These are phyloP conservation scores for Gymnopilus dilepis DNA, from an alignment of 768 basidiomycete genomes.

Conservation along the genomic window DNA sequence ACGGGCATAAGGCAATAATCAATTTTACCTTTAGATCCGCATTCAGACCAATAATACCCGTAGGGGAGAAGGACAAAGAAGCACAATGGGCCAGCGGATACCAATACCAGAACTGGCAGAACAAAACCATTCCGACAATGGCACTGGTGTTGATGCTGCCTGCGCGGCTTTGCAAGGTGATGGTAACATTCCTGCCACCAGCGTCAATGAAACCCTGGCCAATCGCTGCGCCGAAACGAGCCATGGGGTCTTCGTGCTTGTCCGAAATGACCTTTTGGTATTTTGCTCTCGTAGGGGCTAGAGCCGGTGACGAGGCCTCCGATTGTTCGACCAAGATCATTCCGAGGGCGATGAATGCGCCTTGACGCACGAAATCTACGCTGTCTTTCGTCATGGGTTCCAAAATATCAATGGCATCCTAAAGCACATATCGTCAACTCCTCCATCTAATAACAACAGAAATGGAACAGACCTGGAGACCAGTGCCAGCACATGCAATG, in stretches of 20 bases:
- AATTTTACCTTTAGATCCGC: constrained; percentile 75
- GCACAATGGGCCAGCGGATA: constrained; percentile 96
- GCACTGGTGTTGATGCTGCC: constrained; percentile 93
- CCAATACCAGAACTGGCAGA: constrained; percentile 99
- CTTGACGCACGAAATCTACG: constrained; percentile 98
- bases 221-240: constrained; percentile 94
- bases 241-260: constrained; percentile 99
- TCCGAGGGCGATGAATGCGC: constrained; percentile 92
- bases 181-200: constrained; percentile 94
- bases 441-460: not conserved
- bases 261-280: constrained; percentile 91
- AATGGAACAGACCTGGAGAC: constrained; percentile 69
- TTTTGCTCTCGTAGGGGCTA: constrained; percentile 79
- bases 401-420: constrained; percentile 96
- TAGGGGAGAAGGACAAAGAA: constrained; percentile 92
- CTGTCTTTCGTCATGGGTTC: constrained; percentile 99
- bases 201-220: constrained; percentile 98
- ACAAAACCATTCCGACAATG: constrained; percentile 97
- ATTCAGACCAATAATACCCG: constrained; percentile 91
- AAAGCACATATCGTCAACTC: not conserved
- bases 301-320: constrained; percentile 84
- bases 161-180: constrained; percentile 90
- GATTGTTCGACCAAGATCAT: constrained; percentile 98
- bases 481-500: constrained; percentile 97
- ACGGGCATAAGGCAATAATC: not conserved